phyloP scores from a whole-genome alignment of 441 rosid species.

The Gossypium trilobum region DNA sequence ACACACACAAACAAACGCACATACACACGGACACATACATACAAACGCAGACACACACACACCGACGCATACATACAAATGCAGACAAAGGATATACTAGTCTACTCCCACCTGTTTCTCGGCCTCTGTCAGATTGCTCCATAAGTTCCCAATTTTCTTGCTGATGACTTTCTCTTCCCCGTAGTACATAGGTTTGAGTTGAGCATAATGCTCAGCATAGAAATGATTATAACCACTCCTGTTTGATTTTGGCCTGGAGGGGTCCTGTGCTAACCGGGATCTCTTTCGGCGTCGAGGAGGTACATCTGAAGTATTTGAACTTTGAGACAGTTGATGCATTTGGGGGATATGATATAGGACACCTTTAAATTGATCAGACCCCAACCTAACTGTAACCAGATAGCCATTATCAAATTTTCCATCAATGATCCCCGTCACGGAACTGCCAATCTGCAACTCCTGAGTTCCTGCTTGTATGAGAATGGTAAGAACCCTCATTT shows the following conservation, averaged over 20 bases:
- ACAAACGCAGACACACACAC: neutral
- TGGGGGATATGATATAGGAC: constrained; percentile 67
- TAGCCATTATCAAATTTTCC: constrained; percentile 80
- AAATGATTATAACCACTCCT: constrained; percentile 73
- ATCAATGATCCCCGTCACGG: constrained; percentile 58
- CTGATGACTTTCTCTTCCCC: constrained; percentile 54
- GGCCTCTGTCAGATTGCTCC: constrained; percentile 65
- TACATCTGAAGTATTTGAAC: constrained; percentile 25
- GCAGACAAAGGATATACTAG: neutral
- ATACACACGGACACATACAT: neutral
- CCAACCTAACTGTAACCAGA: constrained; percentile 55
- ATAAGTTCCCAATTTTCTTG: constrained; percentile 57
- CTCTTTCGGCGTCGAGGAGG: constrained; percentile 46
- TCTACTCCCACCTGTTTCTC: constrained; percentile 51
- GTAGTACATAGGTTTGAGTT: constrained; percentile 43
- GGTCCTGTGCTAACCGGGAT: constrained; percentile 44
- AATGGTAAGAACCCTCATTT: neutral
- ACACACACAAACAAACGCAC: neutral
- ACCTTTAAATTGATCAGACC: constrained; percentile 55
- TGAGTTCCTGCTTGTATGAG: constrained; percentile 24
- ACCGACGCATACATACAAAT: neutral
- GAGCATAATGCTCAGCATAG: constrained; percentile 56
- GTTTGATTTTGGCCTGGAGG: constrained; percentile 57
- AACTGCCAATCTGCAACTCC: constrained; percentile 45
- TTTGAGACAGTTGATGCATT: constrained; percentile 30